Base-by-base conservation (phyloP, 2,329 filamentous ascomycete species). In the Hypoxylon sp. region DNA sequence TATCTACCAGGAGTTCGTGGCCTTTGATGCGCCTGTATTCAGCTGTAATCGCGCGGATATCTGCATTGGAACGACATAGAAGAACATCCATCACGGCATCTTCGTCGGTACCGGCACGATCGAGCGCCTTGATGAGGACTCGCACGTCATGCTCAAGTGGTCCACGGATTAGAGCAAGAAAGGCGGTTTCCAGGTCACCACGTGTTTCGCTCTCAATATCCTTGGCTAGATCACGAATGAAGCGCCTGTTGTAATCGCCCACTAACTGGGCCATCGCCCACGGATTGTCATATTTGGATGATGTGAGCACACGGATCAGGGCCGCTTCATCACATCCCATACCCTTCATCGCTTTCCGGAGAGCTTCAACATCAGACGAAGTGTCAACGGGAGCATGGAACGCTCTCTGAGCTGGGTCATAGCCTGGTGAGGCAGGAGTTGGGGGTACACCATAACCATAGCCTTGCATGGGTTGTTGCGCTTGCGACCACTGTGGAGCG, bases 301-400 rank as follows among this genome's bases (percentile, higher is more conserved):
- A 73, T 0, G 78, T 70, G 8, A 81, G 68, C 6, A 79, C 65
- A 2, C 70, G 69, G 37, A 80, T 77, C 8, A 81, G 59, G 0
- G 76, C 71, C 1, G 68, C 59, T 56, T 80, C 76, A 19, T 80
- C 76, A 37, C 78, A 80, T 1, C 78, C 79, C 70, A 78, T 76
- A 6, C 77, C 78, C 64, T 78, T 78, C 79, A 80, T 80, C 1
- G 79, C 78, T 21, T 79, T 77, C 50, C 77, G 73, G 1, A 81
- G 56, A 1, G 65, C 48, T 64, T 80, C 76, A 0, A 73, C 73
- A 5, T 80, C 79, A 15, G 69, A 31, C 1, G 67, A 17, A 3
- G 78, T 80, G 32, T 81, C 74, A 10, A 79, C 72, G n/a, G 67
- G 75, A 11, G 19, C 31, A n/a, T 57, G 21, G 39, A 48, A 69